Evolutionary conservation across 805 yeast species (phyloP), one percentile per base, ranked within the genome.

Genomic region (Ogataea chonburiensis): DNA sequence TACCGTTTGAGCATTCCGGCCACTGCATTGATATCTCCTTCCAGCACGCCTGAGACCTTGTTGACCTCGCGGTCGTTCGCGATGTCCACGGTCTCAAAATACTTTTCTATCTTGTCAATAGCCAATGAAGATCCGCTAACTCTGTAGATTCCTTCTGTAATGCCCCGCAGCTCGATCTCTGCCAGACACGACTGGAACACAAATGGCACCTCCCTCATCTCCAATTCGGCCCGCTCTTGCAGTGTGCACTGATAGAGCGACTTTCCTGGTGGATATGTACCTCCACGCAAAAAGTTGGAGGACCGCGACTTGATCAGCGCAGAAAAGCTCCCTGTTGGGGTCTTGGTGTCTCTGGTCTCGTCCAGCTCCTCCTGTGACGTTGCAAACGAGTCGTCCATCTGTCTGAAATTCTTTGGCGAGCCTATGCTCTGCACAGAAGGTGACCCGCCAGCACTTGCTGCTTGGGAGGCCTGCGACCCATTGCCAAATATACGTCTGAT

Each of bases 1-100:
- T 89, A 93, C 55, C 96, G 74, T 60, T 93, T 93, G 52, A 93
- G 67, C 8, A 93, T 85, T 24, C 88, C 79, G 0, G 96, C 81
- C 3, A 88, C 81, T 0, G 95, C 96, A 60, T 86, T 79, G 20
- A 91, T 77, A 64, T 93, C 98, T 15, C 51, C 57, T 16, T 52
- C 56, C n/a, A 52, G 38, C 10, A 46, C 31, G 7, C 33, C 11
- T 4, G 47, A 21, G 11, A 32, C 31, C 29, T 40, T 39, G 12
- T 46, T 43, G 48, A 62, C 39, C 31, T 55, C 58, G 38, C 55
- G 63, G 10, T 65, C 71, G 44, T 63, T 70, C 17, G 37, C 24
- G 11, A 49, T 45, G 15, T 53, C 57, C 25, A 47, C 37, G 7
- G 52, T 43, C n/a, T 56, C 60, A 43, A 61, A 75, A 51, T 43